Conservation (phyloP, 257 asterid species). For the Cruciata laevipes region DNA sequence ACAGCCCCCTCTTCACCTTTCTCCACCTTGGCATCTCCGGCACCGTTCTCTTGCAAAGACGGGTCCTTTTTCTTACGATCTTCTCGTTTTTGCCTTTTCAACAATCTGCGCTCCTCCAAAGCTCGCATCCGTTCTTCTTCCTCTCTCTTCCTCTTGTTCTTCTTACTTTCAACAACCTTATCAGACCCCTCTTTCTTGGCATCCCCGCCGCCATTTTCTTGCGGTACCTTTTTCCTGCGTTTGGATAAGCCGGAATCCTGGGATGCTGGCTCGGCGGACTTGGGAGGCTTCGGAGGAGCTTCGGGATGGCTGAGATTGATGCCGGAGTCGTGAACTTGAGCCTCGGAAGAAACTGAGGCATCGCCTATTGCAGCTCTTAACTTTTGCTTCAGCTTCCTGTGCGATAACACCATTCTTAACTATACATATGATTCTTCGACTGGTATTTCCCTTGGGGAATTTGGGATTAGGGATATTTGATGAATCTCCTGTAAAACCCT, state of each 20-base stretch:
- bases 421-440: neutral
- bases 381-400: slow-evolving; percentile 77
- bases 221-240: slow-evolving; percentile 34
- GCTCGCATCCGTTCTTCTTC: slow-evolving; percentile 30
- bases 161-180: slow-evolving; percentile 17
- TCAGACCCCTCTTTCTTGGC: slow-evolving; percentile 17
- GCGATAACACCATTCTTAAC: slow-evolving; percentile 56
- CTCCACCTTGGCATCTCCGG: neutral
- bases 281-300: slow-evolving; percentile 20
- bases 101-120: slow-evolving; percentile 20
- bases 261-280: slow-evolving; percentile 16
- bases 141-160: slow-evolving; percentile 37
- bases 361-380: slow-evolving; percentile 58
- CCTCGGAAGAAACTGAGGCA: slow-evolving; percentile 35
- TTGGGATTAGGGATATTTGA: neutral
- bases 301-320: slow-evolving; percentile 17
- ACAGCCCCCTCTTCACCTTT: neutral
- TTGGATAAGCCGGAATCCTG: slow-evolving; percentile 38
- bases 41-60: neutral
- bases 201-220: slow-evolving; percentile 31
- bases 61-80: slow-evolving; percentile 26
- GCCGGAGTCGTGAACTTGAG: slow-evolving; percentile 15
- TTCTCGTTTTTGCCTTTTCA: slow-evolving; percentile 26
- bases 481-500: slow-evolving; percentile 6
- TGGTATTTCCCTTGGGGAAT: neutral